phyloP scores from a whole-genome alignment of 2,329 filamentous ascomycete species.

The Thielaviopsis ethacetica region DNA sequence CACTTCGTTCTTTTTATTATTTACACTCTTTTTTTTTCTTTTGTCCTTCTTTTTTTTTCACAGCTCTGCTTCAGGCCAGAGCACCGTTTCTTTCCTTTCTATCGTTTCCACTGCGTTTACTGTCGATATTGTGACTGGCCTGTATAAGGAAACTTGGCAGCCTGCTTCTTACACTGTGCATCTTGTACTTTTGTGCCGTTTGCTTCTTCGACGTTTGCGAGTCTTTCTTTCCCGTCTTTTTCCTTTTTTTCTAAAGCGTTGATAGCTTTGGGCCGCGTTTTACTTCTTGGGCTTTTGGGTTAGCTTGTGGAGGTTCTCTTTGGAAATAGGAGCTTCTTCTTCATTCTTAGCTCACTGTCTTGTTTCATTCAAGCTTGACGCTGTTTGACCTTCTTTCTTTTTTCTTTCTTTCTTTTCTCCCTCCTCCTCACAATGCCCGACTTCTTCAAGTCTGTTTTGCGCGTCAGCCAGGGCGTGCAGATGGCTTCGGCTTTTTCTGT shows the following conservation, averaged over 20 bases:
- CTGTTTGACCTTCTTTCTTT: not conserved
- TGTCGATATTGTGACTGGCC: not conserved
- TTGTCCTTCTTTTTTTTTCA: not conserved
- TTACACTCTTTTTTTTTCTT: not conserved
- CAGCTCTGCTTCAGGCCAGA: not conserved
- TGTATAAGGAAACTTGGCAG: too few relatives aligned
- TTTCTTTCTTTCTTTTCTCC: not conserved
- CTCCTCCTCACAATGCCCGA: not conserved
- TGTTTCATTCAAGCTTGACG: too few relatives aligned
- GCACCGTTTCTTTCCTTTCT: not conserved
- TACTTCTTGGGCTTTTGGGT: not conserved
- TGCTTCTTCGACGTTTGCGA: not conserved
- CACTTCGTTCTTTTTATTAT: not conserved
- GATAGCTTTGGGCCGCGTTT: not conserved
- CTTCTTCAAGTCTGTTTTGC: constrained; percentile 7
- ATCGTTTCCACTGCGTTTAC: not conserved
- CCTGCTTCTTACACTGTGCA: not conserved
- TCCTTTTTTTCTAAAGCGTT: not conserved
- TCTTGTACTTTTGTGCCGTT: not conserved
- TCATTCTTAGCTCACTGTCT: too few relatives aligned
- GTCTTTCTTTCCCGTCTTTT: not conserved
- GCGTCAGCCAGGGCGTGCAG: not conserved
- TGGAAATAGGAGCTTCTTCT: not conserved
- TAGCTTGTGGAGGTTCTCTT: not conserved
- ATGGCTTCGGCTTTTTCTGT: not conserved